Evolutionary conservation across 1,284 basidiomycete species (phyloP).

Genomic region (Microstroma glucosiphilum): DNA sequence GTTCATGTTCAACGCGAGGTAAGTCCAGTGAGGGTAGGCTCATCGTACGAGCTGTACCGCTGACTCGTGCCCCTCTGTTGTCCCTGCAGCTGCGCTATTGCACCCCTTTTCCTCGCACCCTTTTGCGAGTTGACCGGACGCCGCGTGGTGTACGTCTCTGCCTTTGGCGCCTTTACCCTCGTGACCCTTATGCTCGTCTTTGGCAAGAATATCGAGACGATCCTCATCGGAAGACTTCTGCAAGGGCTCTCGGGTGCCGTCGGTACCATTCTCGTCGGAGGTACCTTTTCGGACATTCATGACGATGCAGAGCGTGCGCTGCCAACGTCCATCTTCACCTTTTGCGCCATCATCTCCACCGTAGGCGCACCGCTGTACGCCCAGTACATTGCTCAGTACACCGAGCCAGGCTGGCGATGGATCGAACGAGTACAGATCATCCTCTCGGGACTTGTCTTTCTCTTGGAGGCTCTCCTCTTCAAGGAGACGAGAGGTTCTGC

Average conservation of each 20-base stretch:
- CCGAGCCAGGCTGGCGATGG: conserved; percentile 47
- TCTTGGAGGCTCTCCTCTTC: conserved; percentile 45
- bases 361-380: conserved; percentile 39
- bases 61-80: not conserved
- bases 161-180: conserved; percentile 44
- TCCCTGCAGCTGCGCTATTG: conserved; percentile 20
- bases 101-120: conserved; percentile 46
- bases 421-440: conserved; percentile 47
- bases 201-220: conserved; percentile 46
- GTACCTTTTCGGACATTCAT: conserved; percentile 28
- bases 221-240: conserved; percentile 43
- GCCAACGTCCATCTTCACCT: conserved; percentile 49
- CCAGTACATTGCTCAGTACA: conserved; percentile 43
- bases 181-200: conserved; percentile 43
- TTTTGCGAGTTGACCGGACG: conserved; percentile 49
- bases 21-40: no score
- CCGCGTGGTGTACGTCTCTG: conserved; percentile 44
- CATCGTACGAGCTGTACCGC: no score
- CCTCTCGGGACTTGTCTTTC: conserved; percentile 38
- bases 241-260: conserved; percentile 45
- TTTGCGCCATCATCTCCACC: conserved; percentile 45
- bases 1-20: conserved; percentile 38
- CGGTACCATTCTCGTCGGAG: conserved; percentile 44
- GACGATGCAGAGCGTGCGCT: conserved; percentile 15
- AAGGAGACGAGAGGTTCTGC: conserved; percentile 50